Evolutionary conservation across 768 basidiomycete genomes (phyloP).

Genomic region (Boletus insuetus): DNA sequence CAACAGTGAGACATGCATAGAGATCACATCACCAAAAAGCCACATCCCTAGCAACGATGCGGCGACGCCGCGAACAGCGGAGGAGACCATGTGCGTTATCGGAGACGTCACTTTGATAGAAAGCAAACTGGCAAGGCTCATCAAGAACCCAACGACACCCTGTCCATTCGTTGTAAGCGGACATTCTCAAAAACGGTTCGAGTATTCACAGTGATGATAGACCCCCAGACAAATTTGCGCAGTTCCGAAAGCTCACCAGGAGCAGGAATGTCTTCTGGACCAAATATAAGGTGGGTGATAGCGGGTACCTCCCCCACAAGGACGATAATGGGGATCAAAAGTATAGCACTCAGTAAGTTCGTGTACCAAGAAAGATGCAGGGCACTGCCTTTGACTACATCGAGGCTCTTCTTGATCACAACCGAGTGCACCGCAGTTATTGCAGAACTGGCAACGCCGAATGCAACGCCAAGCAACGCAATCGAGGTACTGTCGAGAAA

Average conservation of each 20-base stretch:
- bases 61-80: conserved; percentile 91
- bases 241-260: conserved; percentile 47
- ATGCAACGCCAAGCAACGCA: conserved; percentile 63
- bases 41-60: conserved; percentile 82
- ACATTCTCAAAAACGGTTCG: background rate
- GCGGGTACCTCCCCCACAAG: conserved; percentile 73
- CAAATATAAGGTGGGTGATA: conserved; percentile 59
- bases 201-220: conserved; percentile 65
- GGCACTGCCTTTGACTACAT: conserved; percentile 79
- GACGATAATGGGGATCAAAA: conserved; percentile 70
- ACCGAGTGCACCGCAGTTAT: conserved; percentile 91
- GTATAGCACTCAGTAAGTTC: conserved; percentile 73
- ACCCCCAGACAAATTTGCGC: conserved; percentile 74
- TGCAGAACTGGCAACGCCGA: conserved; percentile 82
- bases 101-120: conserved; percentile 98
- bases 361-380: conserved; percentile 90
- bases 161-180: conserved; percentile 27
- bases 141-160: conserved; percentile 89
- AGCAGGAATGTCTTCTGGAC: conserved; percentile 35
- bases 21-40: conserved; percentile 80
- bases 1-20: conserved; percentile 44
- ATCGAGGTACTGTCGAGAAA: conserved; percentile 69
- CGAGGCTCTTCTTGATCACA: conserved; percentile 85
- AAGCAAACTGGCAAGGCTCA: conserved; percentile 89
- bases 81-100: conserved; percentile 96